phyloP scores from a whole-genome alignment of 1,284 basidiomycete genomes.

The Tilletia walkeri region DNA sequence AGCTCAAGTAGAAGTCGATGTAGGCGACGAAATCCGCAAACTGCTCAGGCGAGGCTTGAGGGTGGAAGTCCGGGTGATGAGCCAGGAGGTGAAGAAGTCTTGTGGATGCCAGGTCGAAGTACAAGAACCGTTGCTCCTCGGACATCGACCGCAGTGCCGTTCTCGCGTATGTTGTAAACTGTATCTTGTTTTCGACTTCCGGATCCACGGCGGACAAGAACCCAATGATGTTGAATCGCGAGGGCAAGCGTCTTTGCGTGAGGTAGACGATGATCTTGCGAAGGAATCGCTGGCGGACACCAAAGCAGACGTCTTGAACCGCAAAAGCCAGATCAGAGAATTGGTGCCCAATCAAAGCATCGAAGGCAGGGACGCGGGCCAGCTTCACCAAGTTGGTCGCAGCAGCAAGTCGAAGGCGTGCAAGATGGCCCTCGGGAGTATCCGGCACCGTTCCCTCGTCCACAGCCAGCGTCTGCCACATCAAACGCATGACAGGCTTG shows the following conservation, averaged over 20 bases:
- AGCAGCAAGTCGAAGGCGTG: conserved; percentile 72
- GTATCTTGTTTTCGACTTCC: conserved; percentile 60
- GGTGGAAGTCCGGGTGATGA: conserved; percentile 85
- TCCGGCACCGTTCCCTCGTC: conserved; percentile 37
- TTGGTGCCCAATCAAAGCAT: conserved; percentile 64
- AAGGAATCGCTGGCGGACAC: conserved; percentile 77
- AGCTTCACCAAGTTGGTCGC: conserved; percentile 79
- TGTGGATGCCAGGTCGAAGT: conserved; percentile 75
- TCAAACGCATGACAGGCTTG: conserved; percentile 40
- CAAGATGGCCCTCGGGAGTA: conserved; percentile 39
- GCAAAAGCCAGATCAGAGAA: conserved; percentile 73
- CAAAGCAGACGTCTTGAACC: conserved; percentile 81
- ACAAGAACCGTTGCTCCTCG: conserved; percentile 28
- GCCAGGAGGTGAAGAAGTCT: conserved; percentile 82
- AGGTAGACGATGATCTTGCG: conserved; percentile 71
- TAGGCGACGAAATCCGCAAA: conserved; percentile 60
- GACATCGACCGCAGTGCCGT: conserved; percentile 26
- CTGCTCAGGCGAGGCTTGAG: conserved; percentile 72
- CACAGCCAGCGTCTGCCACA: conserved; percentile 33
- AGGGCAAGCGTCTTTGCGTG: conserved; percentile 65
- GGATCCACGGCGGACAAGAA: conserved; percentile 91
- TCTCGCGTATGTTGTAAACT: conserved; percentile 27
- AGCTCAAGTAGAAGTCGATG: conserved; percentile 80
- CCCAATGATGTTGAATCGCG: conserved; percentile 76
- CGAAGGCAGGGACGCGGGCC: conserved; percentile 66